Evolutionary conservation across 2,329 filamentous ascomycete genomes (phyloP).

Genomic region (Colletotrichum sp.): DNA sequence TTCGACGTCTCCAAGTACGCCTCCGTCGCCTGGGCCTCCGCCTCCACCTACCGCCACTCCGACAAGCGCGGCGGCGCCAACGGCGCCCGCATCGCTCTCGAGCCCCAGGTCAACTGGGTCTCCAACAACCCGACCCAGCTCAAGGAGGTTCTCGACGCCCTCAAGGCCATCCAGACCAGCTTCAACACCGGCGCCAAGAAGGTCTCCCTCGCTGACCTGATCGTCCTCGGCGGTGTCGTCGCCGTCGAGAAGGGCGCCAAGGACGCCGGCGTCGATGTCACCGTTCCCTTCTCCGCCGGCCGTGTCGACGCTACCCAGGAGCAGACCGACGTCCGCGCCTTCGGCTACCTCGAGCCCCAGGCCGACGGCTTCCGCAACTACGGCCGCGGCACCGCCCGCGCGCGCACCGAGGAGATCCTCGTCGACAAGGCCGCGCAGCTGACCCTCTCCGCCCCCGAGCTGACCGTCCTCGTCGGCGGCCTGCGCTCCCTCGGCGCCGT

Average conservation of each 20-base stretch:
- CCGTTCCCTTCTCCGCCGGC: constrained; percentile 76
- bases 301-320: constrained; percentile 75
- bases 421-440: constrained; percentile 76
- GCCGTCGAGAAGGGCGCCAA: constrained; percentile 74
- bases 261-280: constrained; percentile 49
- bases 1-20: constrained; percentile 67
- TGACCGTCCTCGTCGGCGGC: constrained; percentile 75
- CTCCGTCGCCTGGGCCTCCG: constrained; percentile 71
- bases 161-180: constrained; percentile 69
- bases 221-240: constrained; percentile 75
- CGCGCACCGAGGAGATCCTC: constrained; percentile 71
- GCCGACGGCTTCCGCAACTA: constrained; percentile 84
- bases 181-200: constrained; percentile 72
- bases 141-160: constrained; percentile 61
- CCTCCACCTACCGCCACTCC: constrained; percentile 74
- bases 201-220: constrained; percentile 79
- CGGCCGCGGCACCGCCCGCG: constrained; percentile 65
- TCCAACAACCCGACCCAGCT: constrained; percentile 77
- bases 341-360: constrained; percentile 69
- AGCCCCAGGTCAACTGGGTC: constrained; percentile 74
- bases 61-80: constrained; percentile 88
- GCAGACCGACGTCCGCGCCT: constrained; percentile 71
- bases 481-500: constrained; percentile 74
- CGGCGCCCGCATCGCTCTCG: constrained; percentile 77
- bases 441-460: constrained; percentile 72